Evolutionary conservation across 78 protist genomes (phyloP).

Genomic region (Speleostelium caveatum): DNA sequence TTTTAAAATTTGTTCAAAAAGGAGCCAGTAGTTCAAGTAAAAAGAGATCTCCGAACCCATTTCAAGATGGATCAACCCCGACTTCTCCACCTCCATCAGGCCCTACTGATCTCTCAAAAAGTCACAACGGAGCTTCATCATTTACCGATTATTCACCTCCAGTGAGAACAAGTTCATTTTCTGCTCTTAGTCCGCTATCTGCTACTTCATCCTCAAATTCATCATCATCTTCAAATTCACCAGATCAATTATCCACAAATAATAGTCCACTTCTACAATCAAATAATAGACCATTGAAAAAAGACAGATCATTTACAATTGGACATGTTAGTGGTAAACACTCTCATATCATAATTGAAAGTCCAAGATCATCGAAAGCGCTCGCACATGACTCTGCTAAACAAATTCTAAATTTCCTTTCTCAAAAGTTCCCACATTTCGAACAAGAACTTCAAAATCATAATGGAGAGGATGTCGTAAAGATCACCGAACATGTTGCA

Average conservation of each 20-base stretch:
- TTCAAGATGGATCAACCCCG: neutral
- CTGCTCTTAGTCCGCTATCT: neutral
- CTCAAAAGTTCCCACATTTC: slow-evolving; percentile 31
- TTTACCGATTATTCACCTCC: neutral
- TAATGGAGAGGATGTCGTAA: slow-evolving; percentile 3
- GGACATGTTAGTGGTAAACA: slow-evolving; percentile 74
- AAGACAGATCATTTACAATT: slow-evolving; percentile 64
- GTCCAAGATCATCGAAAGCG: slow-evolving; percentile 17
- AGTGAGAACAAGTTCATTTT: no score
- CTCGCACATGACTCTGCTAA: slow-evolving; percentile 28
- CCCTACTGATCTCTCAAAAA: neutral
- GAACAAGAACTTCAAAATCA: slow-evolving; percentile 39
- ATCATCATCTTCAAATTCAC: neutral
- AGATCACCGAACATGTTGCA: slow-evolving; percentile 28
- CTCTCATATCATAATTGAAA: slow-evolving; percentile 8
- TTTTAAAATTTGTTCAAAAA: neutral
- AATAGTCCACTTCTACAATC: neutral
- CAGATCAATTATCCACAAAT: neutral
- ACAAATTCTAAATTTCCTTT: slow-evolving; percentile 1
- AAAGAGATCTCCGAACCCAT: slow-evolving; percentile 36
- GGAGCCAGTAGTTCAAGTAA: neutral
- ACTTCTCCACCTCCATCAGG: neutral
- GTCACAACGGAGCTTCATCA: neutral
- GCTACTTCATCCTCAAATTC: neutral
- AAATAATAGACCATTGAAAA: neutral